phyloP scores from a whole-genome alignment of 805 yeast genomes.

The Metschnikowia lochheadii region DNA sequence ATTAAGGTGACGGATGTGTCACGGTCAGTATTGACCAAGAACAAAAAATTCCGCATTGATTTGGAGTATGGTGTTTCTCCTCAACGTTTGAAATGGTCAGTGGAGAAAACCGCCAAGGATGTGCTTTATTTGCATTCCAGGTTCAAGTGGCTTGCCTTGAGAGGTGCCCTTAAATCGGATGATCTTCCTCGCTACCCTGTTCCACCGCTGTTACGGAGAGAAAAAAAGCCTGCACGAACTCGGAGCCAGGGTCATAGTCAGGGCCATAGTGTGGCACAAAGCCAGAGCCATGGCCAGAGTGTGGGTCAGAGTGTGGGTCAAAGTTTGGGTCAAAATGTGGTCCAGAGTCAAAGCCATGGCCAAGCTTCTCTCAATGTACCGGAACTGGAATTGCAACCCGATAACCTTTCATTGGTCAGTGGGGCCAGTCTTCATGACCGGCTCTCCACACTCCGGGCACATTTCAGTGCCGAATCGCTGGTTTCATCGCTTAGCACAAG shows the following conservation, averaged over 20 bases:
- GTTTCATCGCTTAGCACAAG: constrained; percentile 18
- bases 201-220: constrained; percentile 30
- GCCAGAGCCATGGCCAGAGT: not conserved
- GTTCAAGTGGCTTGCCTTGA: constrained; percentile 42
- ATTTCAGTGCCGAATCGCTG: constrained; percentile 25
- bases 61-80: constrained; percentile 89
- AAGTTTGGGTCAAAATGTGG: not conserved
- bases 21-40: constrained; percentile 34
- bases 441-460: constrained; percentile 29
- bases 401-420: constrained; percentile 19
- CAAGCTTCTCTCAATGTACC: not conserved
- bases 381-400: constrained; percentile 5
- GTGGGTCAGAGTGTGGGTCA: not conserved
- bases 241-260: not conserved
- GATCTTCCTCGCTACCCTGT: constrained; percentile 45
- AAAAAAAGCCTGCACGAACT: constrained; percentile 3
- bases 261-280: not conserved
- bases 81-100: constrained; percentile 73
- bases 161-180: constrained; percentile 24
- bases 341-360: not conserved
- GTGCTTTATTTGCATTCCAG: constrained; percentile 66
- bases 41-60: constrained; percentile 56
- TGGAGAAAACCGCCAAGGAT: constrained; percentile 69
- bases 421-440: constrained; percentile 23
- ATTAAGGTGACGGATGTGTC: constrained; percentile 55